Percentiles rank a stretch among this genome's conserved stretches.
Conservation (phyloP, 1,284 basidiomycete species). For the Cryptococcus sp. region DNA sequence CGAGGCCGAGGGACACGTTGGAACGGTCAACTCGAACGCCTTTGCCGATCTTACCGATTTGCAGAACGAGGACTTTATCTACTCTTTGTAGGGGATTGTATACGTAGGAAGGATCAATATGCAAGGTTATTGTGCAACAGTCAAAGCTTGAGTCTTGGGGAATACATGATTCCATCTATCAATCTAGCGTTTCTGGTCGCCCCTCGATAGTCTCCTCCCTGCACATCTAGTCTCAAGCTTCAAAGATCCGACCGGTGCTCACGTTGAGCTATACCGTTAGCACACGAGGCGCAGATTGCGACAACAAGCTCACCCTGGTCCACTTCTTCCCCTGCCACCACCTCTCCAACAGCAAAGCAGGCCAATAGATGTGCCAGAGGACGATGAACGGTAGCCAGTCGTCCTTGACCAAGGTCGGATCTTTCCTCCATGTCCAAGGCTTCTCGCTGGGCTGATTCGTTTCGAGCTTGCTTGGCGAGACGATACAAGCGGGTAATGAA, state of each 20-base stretch:
- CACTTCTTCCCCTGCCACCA: conserved; percentile 38
- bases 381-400: conserved; percentile 42
- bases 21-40: conserved; percentile 43
- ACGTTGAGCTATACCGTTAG: conserved; percentile 25
- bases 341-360: conserved; percentile 22
- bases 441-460: conserved; percentile 16
- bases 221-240: conserved; percentile 18
- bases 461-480: neutral
- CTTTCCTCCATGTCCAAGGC: conserved; percentile 15
- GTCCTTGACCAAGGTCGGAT: conserved; percentile 35
- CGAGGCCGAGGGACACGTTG: conserved; percentile 11
- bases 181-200: no score
- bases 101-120: no score
- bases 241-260: conserved; percentile 35
- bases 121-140: no score
- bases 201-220: no score
- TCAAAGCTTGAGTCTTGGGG: no score
- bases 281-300: neutral
- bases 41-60: conserved; percentile 51
- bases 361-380: conserved; percentile 40
- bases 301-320: conserved; percentile 32
- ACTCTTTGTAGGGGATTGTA: conserved; percentile 23
- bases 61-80: conserved; percentile 52
- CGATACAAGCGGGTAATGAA: conserved; percentile 20
- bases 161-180: no score